Evolutionary conservation across 116 monocot genomes (phyloP).

Genomic region (Cymodocea nodosa): DNA sequence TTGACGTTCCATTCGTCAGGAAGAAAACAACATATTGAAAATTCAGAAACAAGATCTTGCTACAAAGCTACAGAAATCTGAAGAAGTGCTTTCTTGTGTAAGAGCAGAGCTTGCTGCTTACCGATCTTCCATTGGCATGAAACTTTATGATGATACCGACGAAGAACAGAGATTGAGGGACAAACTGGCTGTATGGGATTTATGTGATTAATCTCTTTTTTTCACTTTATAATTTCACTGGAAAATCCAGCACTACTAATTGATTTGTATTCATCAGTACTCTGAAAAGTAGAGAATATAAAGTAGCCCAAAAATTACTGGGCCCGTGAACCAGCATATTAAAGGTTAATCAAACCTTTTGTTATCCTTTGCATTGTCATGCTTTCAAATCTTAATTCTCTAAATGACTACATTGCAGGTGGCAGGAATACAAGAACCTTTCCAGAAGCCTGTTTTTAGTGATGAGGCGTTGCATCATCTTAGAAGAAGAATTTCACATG

Average conservation of each 20-base stretch:
- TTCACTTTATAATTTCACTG: not conserved
- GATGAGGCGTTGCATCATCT: constrained; percentile 34
- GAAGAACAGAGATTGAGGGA: constrained; percentile 37
- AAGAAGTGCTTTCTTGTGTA: constrained; percentile 34
- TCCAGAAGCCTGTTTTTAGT: constrained; percentile 20
- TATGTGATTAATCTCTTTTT: not conserved
- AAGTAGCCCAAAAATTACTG: constrained; percentile 26
- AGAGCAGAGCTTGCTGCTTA: constrained; percentile 55
- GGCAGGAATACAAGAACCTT: constrained; percentile 32
- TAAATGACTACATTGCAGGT: constrained; percentile 23
- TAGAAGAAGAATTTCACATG: constrained; percentile 19
- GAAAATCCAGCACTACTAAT: no score
- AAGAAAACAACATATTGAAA: constrained; percentile 55
- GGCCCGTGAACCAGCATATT: constrained; percentile 37
- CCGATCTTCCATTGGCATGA: constrained; percentile 27
- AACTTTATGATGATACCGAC: constrained; percentile 34
- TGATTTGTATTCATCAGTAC: constrained; percentile 21
- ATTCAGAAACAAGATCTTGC: constrained; percentile 44
- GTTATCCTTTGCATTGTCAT: not conserved
- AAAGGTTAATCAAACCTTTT: constrained; percentile 14
- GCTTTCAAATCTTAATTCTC: not conserved
- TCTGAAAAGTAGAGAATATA: constrained; percentile 41
- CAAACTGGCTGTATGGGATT: constrained; percentile 30
- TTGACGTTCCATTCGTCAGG: constrained; percentile 23
- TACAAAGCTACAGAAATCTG: constrained; percentile 28